These are phyloP conservation scores for Coniella lustricola DNA, from an alignment of 2,329 filamentous ascomycete species.

Conservation along the genomic window DNA sequence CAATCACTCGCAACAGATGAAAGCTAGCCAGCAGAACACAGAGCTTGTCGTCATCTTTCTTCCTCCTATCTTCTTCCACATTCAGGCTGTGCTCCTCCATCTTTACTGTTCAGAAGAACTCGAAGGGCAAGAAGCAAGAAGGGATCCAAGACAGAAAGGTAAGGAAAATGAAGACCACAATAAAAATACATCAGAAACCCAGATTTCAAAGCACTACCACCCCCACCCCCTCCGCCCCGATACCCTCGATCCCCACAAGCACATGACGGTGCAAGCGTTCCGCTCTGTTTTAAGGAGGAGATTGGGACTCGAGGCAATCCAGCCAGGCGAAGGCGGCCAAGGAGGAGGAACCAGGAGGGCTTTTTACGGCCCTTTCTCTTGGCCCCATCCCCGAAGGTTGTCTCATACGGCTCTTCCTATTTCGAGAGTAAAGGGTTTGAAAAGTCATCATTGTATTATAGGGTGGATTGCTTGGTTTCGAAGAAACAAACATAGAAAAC, in stretches of 20 bases:
- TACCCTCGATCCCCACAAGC: constrained; percentile 23
- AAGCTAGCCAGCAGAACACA: too few species aligned
- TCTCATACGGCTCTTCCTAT: constrained; percentile 39
- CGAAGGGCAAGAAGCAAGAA: too few species aligned
- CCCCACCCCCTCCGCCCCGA: constrained; percentile 23
- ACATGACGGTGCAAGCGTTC: constrained; percentile 30
- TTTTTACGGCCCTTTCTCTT: too few species aligned
- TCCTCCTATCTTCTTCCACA: too few species aligned
- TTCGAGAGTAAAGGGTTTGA: constrained; percentile 26
- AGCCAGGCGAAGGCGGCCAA: constrained; percentile 11
- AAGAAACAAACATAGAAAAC: neutral
- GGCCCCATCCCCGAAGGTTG: constrained; percentile 20
- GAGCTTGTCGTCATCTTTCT: too few species aligned
- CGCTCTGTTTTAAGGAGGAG: constrained; percentile 8
- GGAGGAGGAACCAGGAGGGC: neutral
- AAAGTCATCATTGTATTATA: constrained; percentile 29
- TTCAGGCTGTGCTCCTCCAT: neutral
- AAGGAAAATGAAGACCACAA: neutral
- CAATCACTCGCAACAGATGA: too few species aligned
- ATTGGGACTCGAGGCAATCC: constrained; percentile 11
- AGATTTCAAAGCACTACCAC: constrained; percentile 32
- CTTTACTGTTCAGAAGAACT: too few species aligned
- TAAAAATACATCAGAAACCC: constrained; percentile 32
- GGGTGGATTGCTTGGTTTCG: neutral
- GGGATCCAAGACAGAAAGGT: too few species aligned